Percentiles rank a stretch among this genome's conserved stretches.
Conservation (phyloP, 805 yeast species). For the Pichia ethanolica region DNA sequence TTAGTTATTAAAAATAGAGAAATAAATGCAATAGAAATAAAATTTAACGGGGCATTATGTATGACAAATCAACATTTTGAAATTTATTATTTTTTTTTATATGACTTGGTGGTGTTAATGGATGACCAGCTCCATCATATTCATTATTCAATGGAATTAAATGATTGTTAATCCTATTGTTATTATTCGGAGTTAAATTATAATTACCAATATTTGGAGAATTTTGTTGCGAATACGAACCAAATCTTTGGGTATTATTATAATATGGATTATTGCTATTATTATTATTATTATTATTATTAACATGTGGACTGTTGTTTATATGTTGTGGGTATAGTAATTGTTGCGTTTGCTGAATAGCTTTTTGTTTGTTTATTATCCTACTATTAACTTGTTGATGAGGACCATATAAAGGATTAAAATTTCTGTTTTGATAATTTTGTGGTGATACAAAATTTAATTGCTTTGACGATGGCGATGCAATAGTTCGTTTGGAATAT, state of each 20-base stretch:
- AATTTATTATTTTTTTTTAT: constrained; percentile 1
- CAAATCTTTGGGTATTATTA: not conserved
- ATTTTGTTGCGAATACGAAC: not conserved
- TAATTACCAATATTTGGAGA: not conserved
- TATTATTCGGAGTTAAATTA: not conserved
- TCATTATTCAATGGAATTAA: not conserved
- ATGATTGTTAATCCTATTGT: too few species aligned
- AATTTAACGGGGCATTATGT: constrained; percentile 7
- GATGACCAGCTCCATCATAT: not conserved
- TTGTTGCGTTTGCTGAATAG: not conserved
- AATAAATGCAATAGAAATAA: not conserved
- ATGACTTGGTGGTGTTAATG: not conserved
- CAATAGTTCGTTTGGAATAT: not conserved
- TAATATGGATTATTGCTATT: not conserved
- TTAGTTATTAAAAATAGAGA: not conserved
- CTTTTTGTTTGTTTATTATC: not conserved
- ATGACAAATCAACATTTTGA: constrained; percentile 9
- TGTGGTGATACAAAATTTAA: not conserved
- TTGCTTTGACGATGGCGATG: not conserved
- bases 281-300: too few species aligned
- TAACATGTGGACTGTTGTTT: not conserved
- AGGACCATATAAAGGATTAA: not conserved
- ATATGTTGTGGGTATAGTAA: not conserved
- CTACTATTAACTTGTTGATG: not conserved
- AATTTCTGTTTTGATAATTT: not conserved